A percentile compares a stretch with the other conserved stretches of the same genome.
Conservation (phyloP, 768 basidiomycete genomes). For the Auricularia cornea region DNA sequence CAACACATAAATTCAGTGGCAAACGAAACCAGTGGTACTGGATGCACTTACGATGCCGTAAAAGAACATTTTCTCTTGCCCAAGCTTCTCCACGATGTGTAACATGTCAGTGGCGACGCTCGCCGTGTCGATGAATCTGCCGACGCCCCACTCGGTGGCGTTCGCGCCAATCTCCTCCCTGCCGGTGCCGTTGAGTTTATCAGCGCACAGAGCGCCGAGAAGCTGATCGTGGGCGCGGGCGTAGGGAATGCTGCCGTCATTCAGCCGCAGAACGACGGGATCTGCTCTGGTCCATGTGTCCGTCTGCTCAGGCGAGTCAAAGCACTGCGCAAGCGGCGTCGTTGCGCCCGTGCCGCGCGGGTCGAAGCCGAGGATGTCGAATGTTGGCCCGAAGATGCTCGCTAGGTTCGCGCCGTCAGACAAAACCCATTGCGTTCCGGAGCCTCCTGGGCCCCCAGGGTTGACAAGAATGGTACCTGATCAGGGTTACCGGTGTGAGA, state of each 20-base stretch:
- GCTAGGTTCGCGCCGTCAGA: not conserved
- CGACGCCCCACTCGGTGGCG: not conserved
- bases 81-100: constrained; percentile 1
- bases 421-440: not conserved
- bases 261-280: not conserved
- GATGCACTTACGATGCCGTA: constrained; percentile 10
- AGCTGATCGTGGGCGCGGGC: not conserved
- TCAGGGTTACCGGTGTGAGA: not conserved
- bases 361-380: not conserved
- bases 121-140: not conserved
- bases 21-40: not conserved
- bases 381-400: not conserved
- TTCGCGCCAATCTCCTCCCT: not conserved
- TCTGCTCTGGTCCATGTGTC: not conserved
- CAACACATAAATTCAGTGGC: not conserved
- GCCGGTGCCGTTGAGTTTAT: not conserved
- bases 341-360: too few relatives aligned
- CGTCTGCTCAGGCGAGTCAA: not conserved
- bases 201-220: not conserved
- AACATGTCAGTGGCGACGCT: constrained; percentile 1
- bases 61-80: constrained; percentile 9
- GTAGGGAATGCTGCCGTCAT: too few relatives aligned
- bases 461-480: not conserved
- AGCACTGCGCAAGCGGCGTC: not conserved
- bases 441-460: not conserved